phyloP scores from a whole-genome alignment of 2,329 filamentous ascomycete species.

The Colletotrichum euphorbiae region DNA sequence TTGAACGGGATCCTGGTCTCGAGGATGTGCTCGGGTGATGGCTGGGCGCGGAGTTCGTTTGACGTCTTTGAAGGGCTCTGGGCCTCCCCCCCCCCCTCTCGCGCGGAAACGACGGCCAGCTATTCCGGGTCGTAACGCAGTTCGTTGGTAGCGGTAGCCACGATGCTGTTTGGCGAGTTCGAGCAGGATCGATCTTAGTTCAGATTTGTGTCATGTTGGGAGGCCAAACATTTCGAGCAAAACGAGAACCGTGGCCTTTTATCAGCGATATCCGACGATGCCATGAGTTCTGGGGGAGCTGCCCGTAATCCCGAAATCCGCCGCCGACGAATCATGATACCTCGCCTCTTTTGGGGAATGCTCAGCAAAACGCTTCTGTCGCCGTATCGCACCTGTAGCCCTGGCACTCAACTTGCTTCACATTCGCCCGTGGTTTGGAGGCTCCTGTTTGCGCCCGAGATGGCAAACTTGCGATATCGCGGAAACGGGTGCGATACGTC shows the following conservation, averaged over 20 bases:
- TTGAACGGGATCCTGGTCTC: conserved; percentile 19
- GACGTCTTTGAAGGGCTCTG: conserved; percentile 17
- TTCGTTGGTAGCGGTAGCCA: neutral
- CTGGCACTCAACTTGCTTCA: too few relatives aligned
- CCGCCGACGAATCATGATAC: neutral
- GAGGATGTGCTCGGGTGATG: conserved; percentile 19
- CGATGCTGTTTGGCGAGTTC: neutral
- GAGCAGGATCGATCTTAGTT: too few relatives aligned
- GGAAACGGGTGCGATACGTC: neutral
- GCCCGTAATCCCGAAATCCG: conserved; percentile 28
- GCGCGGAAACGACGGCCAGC: conserved; percentile 14
- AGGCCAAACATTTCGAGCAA: neutral
- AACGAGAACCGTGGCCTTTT: conserved; percentile 4
- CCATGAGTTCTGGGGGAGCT: conserved; percentile 17
- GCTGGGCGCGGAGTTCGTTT: conserved; percentile 21
- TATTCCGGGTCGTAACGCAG: conserved; percentile 36
- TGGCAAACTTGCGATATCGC: neutral
- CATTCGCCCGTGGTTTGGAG: neutral
- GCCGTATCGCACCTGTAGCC: too few relatives aligned
- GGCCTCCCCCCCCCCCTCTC: neutral
- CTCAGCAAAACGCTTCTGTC: neutral
- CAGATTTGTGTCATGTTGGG: neutral
- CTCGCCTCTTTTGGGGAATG: neutral
- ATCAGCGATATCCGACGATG: neutral
- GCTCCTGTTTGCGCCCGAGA: neutral